Evolutionary conservation across 495 filamentous ascomycete species (phyloP), one percentile per base, ranked within the genome.

Genomic region (Lepidopterella palustris): DNA sequence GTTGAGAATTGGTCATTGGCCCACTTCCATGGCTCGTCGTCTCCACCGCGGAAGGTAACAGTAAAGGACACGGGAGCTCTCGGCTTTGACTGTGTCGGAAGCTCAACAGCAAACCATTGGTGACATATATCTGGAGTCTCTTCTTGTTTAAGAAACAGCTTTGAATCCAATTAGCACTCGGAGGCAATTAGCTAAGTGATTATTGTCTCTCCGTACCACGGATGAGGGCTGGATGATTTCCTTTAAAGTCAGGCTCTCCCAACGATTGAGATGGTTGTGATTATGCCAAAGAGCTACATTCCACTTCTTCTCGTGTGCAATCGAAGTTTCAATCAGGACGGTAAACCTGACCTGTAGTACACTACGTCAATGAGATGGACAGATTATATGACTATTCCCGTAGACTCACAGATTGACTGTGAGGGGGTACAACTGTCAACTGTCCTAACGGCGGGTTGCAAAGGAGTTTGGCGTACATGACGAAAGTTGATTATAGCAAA

Each of bases 221-320:
- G 67, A 59, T 48, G 76, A 72, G 23, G 66, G 68, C 42, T 78
- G 66, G n/a, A 71, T 66, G 42, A 56, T 65, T 73, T 69, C 79
- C 45, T 78, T 58, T 20, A 86, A 70, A 15, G 56, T 42, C 21
- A 70, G 70, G 61, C 81, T 79, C 39, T 64, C 56, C 84, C 84
- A 87, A 29, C 78, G 64, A 4, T 64, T 60, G 18, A 25, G 21
- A 18, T 70, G 71, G 18, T 62, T 60, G 50, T 82, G 78, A 25
- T 87, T 87, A 65, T 91, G 82, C 90, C 90, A 95, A 1, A 95
- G 74, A 29, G 84, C 78, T 5, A 87, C 79, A 67, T 93, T 80
- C 87, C 87, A 95, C 39, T 72, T 58, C 61, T 85, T 79, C 5
- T 80, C 67, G 1, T 76, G 76, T 29, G 82, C 77, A 51, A 72